Conservation (phyloP, 1,284 basidiomycete species). For the Pseudozyma hubeiensis region DNA sequence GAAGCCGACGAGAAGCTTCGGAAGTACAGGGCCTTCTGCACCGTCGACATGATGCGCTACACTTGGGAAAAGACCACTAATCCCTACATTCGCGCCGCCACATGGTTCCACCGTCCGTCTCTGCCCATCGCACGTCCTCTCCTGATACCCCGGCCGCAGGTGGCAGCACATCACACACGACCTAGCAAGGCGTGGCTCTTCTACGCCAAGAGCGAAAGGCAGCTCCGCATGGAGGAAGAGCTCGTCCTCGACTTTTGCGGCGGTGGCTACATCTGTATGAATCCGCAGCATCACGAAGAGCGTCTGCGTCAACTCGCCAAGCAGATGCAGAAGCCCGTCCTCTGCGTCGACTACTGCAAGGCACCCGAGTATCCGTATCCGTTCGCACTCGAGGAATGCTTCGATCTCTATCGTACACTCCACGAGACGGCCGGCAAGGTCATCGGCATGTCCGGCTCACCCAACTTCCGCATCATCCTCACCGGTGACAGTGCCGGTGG, state of each 20-base stretch:
- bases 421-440: constrained; percentile 81
- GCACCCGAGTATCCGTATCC: constrained; percentile 77
- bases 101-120: constrained; percentile 73
- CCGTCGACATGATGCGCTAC: constrained; percentile 90
- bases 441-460: constrained; percentile 77
- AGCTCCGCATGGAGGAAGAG: constrained; percentile 71
- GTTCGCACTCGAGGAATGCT: constrained; percentile 87
- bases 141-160: constrained; percentile 79
- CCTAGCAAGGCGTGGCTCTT: constrained; percentile 88
- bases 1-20: constrained; percentile 89
- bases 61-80: constrained; percentile 98
- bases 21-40: constrained; percentile 88
- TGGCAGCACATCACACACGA: constrained; percentile 71
- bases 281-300: constrained; percentile 87
- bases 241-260: constrained; percentile 81
- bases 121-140: constrained; percentile 81
- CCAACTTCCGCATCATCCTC: constrained; percentile 54
- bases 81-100: constrained; percentile 82
- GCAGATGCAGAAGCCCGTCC: constrained; percentile 80
- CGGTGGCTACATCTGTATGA: constrained; percentile 94
- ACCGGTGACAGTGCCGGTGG: constrained; percentile 63
- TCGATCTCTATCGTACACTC: constrained; percentile 85
- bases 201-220: constrained; percentile 79
- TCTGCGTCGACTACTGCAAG: constrained; percentile 93
- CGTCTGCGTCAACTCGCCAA: constrained; percentile 87